A percentile compares a stretch with the other conserved stretches of the same genome.
These are phyloP conservation scores for Blastomyces parvus DNA, from an alignment of 2,329 filamentous ascomycete species.

Conservation along the genomic window DNA sequence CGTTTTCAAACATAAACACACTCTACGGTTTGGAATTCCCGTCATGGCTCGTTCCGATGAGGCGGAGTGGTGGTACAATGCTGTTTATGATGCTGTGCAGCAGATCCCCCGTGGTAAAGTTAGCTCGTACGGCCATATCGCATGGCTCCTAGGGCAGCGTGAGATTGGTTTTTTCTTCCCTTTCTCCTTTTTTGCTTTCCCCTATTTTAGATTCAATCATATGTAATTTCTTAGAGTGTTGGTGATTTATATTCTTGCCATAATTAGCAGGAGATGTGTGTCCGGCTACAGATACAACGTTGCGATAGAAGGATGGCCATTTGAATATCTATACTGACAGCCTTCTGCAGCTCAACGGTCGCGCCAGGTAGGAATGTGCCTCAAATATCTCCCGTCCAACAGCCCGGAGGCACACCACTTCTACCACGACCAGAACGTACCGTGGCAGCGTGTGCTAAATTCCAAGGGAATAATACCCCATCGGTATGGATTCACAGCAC, in stretches of 20 bases:
- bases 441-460: constrained; percentile 92
- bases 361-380: constrained; percentile 78
- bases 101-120: constrained; percentile 76
- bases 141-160: constrained; percentile 53
- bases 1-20: background rate
- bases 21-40: background rate
- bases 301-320: background rate
- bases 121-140: constrained; percentile 72
- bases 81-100: constrained; percentile 75
- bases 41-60: constrained; percentile 40
- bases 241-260: background rate
- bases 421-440: constrained; percentile 70
- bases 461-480: constrained; percentile 77
- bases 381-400: constrained; percentile 66
- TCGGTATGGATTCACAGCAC: constrained; percentile 46
- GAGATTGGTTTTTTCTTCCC: constrained; percentile 26
- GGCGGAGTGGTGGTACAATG: constrained; percentile 42
- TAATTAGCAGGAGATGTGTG: background rate
- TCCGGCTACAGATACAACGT: background rate
- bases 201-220: background rate
- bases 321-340: background rate
- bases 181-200: background rate
- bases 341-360: constrained; percentile 52
- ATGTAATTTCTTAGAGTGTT: background rate
- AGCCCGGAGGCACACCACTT: constrained; percentile 38